Evolutionary conservation across 2,329 filamentous ascomycete species (phyloP), one percentile per base, ranked within the genome.

Genomic region (Scedosporium boydii): DNA sequence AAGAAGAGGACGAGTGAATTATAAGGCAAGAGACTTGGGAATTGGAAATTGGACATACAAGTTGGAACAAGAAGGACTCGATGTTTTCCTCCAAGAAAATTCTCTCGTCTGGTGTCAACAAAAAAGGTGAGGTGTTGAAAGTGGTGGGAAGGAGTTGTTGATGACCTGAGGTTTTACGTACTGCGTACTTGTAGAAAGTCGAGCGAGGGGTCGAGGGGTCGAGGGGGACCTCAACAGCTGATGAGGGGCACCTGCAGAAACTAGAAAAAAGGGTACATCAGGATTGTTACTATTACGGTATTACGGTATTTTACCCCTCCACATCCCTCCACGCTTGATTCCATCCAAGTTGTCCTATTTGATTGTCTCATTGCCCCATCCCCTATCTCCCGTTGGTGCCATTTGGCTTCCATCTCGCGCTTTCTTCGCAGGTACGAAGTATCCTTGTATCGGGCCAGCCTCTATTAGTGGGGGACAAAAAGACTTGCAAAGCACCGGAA

Each of bases 151-250:
- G n/a, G 34, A 38, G 55, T 34, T n/a, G 27, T 58, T 27, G 55
- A 41, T 38, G 55, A 41, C 34, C 55, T 34, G 55, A 58, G 55
- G 55, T 58, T 58, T 58, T 58, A 34, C 34, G 14, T 58, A 55
- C 51, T 55, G 27, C 34, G 14, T 58, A 55, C 51, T 29, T 55
- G 51, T 23, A 55, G 51, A 23, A 55, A 26, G 51, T 26, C 23
- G 51, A 23, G 18, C 16, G 27, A 38, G 34, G 34, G 34, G 21
- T 51, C 46, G 46, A 51, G 57, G 57, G 57, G 57, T 59, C 16
- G 57, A 59, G 29, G 44, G 44, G 59, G 44, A 60, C 29, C 21
- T 38, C 59, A 60, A 48, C 58, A 53, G 59, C 58, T 53, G 59
- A 59, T 59, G 57, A 58, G 55, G 55, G 55, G 55, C 55, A 34